Evolutionary conservation across 2,329 filamentous ascomycete species (phyloP).

Genomic region (Coniochaeta pulveracea): DNA sequence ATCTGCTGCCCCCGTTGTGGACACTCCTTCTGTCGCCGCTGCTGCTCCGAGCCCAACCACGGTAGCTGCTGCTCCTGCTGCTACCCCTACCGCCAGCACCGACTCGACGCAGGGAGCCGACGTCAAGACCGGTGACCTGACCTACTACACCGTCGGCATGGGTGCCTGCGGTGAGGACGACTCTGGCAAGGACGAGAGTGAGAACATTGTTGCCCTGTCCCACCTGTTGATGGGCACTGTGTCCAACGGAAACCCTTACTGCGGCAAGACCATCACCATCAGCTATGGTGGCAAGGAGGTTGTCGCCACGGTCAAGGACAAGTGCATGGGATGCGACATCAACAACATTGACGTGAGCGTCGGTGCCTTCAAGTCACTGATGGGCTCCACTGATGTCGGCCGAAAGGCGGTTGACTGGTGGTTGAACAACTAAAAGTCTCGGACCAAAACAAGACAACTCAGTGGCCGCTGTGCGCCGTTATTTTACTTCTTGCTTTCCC

Average conservation of each 20-base stretch:
- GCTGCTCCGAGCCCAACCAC: conserved; percentile 7
- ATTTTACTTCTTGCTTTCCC: conserved; percentile 5
- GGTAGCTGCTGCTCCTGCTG: conserved; percentile 12
- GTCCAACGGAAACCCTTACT: conserved; percentile 60
- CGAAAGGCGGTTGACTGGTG: conserved; percentile 31
- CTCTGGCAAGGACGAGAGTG: conserved; percentile 37
- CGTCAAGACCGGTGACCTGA: conserved; percentile 52
- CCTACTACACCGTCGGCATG: conserved; percentile 60
- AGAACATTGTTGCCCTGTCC: conserved; percentile 61
- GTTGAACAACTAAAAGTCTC: too few relatives aligned
- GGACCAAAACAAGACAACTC: too few relatives aligned
- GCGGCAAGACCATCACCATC: conserved; percentile 58
- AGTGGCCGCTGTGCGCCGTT: background rate
- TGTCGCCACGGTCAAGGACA: conserved; percentile 55
- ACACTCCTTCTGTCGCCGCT: conserved; percentile 8
- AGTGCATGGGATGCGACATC: conserved; percentile 57
- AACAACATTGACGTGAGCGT: conserved; percentile 40
- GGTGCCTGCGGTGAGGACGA: conserved; percentile 58
- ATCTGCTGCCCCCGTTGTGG: conserved; percentile 10
- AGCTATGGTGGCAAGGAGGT: conserved; percentile 44
- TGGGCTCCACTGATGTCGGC: conserved; percentile 30
- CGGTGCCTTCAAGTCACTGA: conserved; percentile 43
- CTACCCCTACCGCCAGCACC: conserved; percentile 10
- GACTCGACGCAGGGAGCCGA: conserved; percentile 13
- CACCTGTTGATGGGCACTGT: conserved; percentile 47